phyloP scores from a whole-genome alignment of 1,139 yeast genomes.

The Saccharomyces hybrid region DNA sequence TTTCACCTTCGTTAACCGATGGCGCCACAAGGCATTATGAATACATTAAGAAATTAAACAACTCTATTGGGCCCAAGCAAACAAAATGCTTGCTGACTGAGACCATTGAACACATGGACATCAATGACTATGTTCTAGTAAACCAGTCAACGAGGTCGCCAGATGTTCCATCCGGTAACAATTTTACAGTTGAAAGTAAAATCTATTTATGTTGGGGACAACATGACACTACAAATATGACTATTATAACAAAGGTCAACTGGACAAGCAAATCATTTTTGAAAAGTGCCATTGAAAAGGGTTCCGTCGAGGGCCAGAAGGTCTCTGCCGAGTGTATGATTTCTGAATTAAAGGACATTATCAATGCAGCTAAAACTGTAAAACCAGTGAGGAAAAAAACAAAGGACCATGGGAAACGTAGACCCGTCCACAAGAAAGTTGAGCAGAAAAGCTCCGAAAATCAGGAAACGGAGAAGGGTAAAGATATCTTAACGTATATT shows the following conservation, averaged over 20 bases:
- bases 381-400: neutral
- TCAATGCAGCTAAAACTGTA: constrained; percentile 33
- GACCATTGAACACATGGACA: constrained; percentile 53
- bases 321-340: constrained; percentile 54
- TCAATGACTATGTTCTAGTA: constrained; percentile 48
- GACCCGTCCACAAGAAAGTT: neutral
- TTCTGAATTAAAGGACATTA: constrained; percentile 45
- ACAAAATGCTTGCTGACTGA: constrained; percentile 79
- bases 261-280: constrained; percentile 94
- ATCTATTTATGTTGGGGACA: constrained; percentile 69
- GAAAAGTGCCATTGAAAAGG: constrained; percentile 85
- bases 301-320: constrained; percentile 87
- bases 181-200: constrained; percentile 67
- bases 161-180: constrained; percentile 89
- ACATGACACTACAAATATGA: constrained; percentile 55
- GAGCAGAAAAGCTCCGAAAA: neutral
- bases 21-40: constrained; percentile 50
- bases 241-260: constrained; percentile 58
- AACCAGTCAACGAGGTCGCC: constrained; percentile 73
- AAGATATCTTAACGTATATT: neutral
- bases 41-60: constrained; percentile 72
- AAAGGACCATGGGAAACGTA: neutral
- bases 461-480: neutral
- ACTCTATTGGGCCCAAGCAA: constrained; percentile 90
- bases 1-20: constrained; percentile 17